phyloP scores from a whole-genome alignment of 176 grass and related monocot genomes.

The Oryza punctata region DNA sequence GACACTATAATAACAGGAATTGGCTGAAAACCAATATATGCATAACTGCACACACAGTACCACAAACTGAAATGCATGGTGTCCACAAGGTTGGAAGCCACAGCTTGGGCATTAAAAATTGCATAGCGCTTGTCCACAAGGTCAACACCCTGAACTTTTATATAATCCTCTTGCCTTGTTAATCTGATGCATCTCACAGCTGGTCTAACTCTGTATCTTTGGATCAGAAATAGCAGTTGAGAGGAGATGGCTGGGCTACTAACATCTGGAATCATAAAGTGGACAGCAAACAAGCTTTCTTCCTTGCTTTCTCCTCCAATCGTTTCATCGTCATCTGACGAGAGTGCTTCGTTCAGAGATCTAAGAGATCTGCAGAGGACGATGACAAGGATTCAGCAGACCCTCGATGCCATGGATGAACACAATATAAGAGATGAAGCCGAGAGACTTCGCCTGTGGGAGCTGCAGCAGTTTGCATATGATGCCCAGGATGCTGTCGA shows the following conservation, averaged over 20 bases:
- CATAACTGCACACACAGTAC: no score
- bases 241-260: neutral
- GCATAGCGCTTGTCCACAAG: neutral
- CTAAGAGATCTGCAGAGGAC: conserved; percentile 19
- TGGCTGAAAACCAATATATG: neutral
- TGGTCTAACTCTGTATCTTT: neutral
- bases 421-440: conserved; percentile 17
- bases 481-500: conserved; percentile 41
- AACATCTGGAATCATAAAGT: neutral
- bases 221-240: neutral
- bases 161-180: neutral
- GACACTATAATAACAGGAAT: neutral
- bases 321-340: neutral
- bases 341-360: neutral
- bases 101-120: neutral
- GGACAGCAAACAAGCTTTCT: conserved; percentile 4
- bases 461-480: conserved; percentile 31
- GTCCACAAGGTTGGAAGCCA: neutral
- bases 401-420: conserved; percentile 12
- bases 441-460: conserved; percentile 27
- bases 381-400: conserved; percentile 20
- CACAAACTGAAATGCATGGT: no score
- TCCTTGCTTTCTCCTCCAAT: neutral
- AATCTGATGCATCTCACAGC: neutral
- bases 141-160: neutral